Evolutionary conservation across 2,329 filamentous ascomycete genomes (phyloP), one percentile per base, ranked within the genome.

Genomic region (Xylaria sp.): DNA sequence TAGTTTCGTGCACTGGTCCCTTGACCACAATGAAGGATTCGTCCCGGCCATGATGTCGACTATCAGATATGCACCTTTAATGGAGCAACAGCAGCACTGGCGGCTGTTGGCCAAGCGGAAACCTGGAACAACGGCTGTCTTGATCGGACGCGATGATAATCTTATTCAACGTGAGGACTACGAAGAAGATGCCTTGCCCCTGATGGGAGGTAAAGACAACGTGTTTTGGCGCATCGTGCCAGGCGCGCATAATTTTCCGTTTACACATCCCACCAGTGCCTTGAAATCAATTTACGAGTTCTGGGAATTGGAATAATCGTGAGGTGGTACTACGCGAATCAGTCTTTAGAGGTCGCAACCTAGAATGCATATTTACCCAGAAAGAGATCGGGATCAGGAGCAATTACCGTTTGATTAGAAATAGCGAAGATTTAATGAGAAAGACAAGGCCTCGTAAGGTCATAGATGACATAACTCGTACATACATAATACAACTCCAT

Each of bases 221-320:
- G 82, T 89, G 6, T 77, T 79, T 49, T 88, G 86, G 83, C 82
- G 79, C 40, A 76, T 86, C 11, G 79, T 90, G 1, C 82, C 83
- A 0, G 87, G 86, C 1, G 84, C 83, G 1, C 88, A 90, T 73
- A 88, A 90, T 71, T 90, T 90, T 72, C 87, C 88, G 17, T 89
- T 89, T 80, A 88, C 87, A n/a, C 82, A 86, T 67, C 76, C 81
- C 0, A 73, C 77, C 6, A 75, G 80, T 42, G 83, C 86, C 11
- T 72, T 88, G 66, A 74, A 77, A 49, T 81, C 81, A 64, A 79
- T 89, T 10, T 83, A 84, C 64, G 77, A 79, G 36, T 83, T 86
- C 66, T 89, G 86, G 85, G 80, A 74, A 3, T 69, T 74, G 56
- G 23, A 72, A 49, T 71, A 66, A 68, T 20, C 33, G 48, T n/a